Percentiles rank a stretch among this genome's conserved stretches.
These are phyloP conservation scores for Daedaleopsis nitida DNA, from an alignment of 768 basidiomycete genomes.

Conservation along the genomic window DNA sequence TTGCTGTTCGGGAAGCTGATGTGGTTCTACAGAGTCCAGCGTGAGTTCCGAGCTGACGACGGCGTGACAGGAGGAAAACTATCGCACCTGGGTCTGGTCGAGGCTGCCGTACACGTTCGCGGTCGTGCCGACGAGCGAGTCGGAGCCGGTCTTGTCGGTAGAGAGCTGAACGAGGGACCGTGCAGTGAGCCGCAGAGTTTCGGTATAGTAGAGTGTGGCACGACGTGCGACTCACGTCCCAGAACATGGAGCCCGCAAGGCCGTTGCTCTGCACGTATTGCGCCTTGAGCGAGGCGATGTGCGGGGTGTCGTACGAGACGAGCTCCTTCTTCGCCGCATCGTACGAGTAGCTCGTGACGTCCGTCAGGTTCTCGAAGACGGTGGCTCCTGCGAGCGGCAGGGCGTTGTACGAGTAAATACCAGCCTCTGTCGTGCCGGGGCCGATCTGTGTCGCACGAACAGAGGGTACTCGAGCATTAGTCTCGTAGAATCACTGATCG, in stretches of 20 bases:
- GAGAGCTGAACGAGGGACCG: conserved; percentile 40
- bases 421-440: conserved; percentile 68
- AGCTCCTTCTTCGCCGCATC: conserved; percentile 65
- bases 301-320: conserved; percentile 76
- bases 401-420: conserved; percentile 75
- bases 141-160: conserved; percentile 57
- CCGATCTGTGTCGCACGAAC: conserved; percentile 49
- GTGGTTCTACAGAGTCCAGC: conserved; percentile 46
- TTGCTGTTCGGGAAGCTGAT: conserved; percentile 67
- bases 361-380: conserved; percentile 65
- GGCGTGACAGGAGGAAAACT: not conserved
- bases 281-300: conserved; percentile 65
- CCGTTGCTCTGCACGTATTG: conserved; percentile 63
- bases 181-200: not conserved
- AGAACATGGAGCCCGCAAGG: conserved; percentile 74
- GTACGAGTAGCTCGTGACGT: conserved; percentile 81
- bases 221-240: conserved; percentile 46
- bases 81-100: conserved; percentile 48
- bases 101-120: conserved; percentile 50
- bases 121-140: conserved; percentile 59
- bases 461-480: not conserved
- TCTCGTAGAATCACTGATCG: not conserved
- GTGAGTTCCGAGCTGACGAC: not conserved
- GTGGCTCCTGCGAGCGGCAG: conserved; percentile 53
- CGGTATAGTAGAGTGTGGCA: not conserved